phyloP scores from a whole-genome alignment of 768 basidiomycete genomes.

The Paxillus rubicundulus region DNA sequence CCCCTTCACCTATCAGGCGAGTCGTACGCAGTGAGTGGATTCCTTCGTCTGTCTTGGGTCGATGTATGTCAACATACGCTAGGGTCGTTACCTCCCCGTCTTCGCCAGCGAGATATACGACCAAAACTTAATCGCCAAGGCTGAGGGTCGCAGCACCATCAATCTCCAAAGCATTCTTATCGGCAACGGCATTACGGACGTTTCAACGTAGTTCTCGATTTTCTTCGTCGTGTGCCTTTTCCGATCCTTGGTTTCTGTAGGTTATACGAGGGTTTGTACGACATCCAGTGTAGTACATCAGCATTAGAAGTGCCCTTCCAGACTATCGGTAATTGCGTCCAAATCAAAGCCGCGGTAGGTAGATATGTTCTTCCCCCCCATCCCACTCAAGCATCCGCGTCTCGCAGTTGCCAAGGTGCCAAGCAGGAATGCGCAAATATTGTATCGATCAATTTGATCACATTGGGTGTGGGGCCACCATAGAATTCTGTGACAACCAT shows the following conservation, averaged over 20 bases:
- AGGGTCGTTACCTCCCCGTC: slow-evolving; percentile 71
- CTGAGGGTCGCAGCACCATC: slow-evolving; percentile 50
- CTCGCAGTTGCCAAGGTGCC: slow-evolving; percentile 65
- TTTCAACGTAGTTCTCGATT: slow-evolving; percentile 39
- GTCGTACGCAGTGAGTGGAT: slow-evolving; percentile 60
- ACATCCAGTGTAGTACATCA: slow-evolving; percentile 49
- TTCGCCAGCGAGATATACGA: slow-evolving; percentile 79
- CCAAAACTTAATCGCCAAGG: slow-evolving; percentile 54
- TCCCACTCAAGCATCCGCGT: background rate
- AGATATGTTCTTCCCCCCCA: background rate
- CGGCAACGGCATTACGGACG: slow-evolving; percentile 66
- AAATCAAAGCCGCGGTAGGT: slow-evolving; percentile 58
- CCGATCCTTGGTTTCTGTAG: slow-evolving; percentile 16
- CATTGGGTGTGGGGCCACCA: slow-evolving; percentile 65
- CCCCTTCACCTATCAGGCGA: slow-evolving; percentile 71
- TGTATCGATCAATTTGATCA: slow-evolving; percentile 67
- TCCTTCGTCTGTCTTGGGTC: background rate
- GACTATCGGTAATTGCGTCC: slow-evolving; percentile 34
- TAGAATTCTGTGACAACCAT: slow-evolving; percentile 59
- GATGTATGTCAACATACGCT: background rate
- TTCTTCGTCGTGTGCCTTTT: background rate
- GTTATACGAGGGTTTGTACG: slow-evolving; percentile 43
- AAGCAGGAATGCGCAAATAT: slow-evolving; percentile 49
- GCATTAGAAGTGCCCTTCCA: slow-evolving; percentile 54
- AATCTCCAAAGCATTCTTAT: slow-evolving; percentile 76